Conservation (phyloP, 257 asterid species). For the Solanum tacnaense region DNA sequence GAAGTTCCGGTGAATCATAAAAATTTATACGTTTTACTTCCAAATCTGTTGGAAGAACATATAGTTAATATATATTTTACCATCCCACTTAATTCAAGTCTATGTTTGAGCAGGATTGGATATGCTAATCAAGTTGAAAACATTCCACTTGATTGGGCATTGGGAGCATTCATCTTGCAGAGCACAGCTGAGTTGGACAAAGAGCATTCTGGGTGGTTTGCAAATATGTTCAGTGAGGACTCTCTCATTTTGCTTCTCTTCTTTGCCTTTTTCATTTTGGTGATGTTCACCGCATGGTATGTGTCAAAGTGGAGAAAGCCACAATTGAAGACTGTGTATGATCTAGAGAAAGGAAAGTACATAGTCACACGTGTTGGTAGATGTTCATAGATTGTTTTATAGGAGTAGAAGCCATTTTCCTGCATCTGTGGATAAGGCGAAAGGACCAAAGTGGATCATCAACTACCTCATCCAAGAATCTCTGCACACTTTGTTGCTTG, state of each 20-base stretch:
- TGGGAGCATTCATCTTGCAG: constrained; percentile 87
- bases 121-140: constrained; percentile 63
- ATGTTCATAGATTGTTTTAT: constrained; percentile 35
- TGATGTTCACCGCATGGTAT: constrained; percentile 33
- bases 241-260: constrained; percentile 32
- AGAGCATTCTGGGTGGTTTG: constrained; percentile 32
- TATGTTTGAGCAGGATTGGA: constrained; percentile 35
- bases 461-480: not conserved
- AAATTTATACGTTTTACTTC: not conserved
- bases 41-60: not conserved
- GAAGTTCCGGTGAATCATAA: not conserved
- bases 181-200: constrained; percentile 23
- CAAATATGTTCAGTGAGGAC: constrained; percentile 21
- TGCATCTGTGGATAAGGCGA: constrained; percentile 1
- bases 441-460: not conserved
- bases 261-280: constrained; percentile 29
- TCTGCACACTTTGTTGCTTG: not conserved
- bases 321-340: constrained; percentile 81
- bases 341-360: constrained; percentile 91
- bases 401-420: not conserved
- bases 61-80: not conserved
- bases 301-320: constrained; percentile 60
- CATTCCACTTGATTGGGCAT: constrained; percentile 90
- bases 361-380: constrained; percentile 67
- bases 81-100: not conserved